These are phyloP conservation scores for Austroboletus eburneus DNA, from an alignment of 768 basidiomycete species.

Conservation along the genomic window DNA sequence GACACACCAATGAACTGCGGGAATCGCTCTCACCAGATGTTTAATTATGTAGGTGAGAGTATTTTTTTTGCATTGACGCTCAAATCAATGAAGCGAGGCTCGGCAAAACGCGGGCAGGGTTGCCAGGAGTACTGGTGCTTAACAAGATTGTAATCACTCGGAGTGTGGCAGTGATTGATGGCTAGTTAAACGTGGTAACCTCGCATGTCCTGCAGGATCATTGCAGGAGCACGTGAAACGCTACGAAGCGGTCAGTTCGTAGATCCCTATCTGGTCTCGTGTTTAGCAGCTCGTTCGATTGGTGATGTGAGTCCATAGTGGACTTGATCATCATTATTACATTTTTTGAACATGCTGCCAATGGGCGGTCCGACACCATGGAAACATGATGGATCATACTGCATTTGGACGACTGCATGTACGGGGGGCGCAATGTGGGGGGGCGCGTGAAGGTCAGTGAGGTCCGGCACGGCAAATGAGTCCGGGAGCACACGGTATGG, in stretches of 20 bases:
- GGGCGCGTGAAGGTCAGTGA: not conserved
- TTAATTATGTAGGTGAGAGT: no score
- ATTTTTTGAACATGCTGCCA: not conserved
- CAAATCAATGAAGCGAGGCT: no score
- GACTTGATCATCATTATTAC: not conserved
- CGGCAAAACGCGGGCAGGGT: no score
- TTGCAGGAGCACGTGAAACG: no score
- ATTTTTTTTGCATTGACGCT: no score
- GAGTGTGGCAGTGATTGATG: not conserved
- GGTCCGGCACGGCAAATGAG: not conserved
- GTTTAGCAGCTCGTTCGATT: not conserved
- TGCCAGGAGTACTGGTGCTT: no score
- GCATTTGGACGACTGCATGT: not conserved
- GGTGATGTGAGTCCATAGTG: not conserved
- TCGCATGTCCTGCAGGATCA: no score
- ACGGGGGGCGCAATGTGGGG: not conserved
- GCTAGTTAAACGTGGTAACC: not conserved
- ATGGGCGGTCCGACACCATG: not conserved
- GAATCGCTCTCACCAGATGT: no score
- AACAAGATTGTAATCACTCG: no score
- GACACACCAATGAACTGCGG: no score
- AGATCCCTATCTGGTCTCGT: not conserved
- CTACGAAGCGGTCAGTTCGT: not conserved
- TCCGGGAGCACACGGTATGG: not conserved
- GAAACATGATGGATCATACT: not conserved